A percentile compares a stretch with the other conserved stretches of the same genome.
Evolutionary conservation across 2,329 filamentous ascomycete genomes (phyloP).

Genomic region (Pezicula rhizophila): DNA sequence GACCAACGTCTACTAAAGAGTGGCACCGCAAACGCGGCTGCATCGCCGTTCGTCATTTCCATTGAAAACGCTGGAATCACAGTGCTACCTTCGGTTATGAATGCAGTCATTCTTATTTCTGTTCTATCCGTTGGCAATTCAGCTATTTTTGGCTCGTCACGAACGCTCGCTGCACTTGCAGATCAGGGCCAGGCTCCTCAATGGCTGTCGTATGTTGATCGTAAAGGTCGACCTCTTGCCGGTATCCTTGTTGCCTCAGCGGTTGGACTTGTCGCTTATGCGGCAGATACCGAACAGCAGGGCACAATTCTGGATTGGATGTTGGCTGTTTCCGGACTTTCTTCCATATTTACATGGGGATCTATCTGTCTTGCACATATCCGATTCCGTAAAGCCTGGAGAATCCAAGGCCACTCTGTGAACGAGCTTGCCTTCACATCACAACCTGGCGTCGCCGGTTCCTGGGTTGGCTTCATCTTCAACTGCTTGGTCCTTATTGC

Average conservation of each 20-base stretch:
- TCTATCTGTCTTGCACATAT: slow-evolving; percentile 89
- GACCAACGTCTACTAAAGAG: slow-evolving; percentile 57
- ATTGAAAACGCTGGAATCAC: slow-evolving; percentile 79
- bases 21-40: slow-evolving; percentile 57
- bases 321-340: slow-evolving; percentile 65
- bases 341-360: slow-evolving; percentile 72
- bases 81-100: slow-evolving; percentile 82
- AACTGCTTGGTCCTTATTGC: slow-evolving; percentile 72
- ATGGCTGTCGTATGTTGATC: slow-evolving; percentile 75
- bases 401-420: slow-evolving; percentile 58
- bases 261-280: slow-evolving; percentile 71
- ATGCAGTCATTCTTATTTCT: slow-evolving; percentile 86
- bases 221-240: slow-evolving; percentile 70
- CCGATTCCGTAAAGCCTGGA: slow-evolving; percentile 82
- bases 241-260: slow-evolving; percentile 62
- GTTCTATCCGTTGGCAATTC: slow-evolving; percentile 90
- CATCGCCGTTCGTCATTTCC: slow-evolving; percentile 90
- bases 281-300: slow-evolving; percentile 54
- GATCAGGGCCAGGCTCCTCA: slow-evolving; percentile 79
- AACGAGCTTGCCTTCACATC: slow-evolving; percentile 76
- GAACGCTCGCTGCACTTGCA: slow-evolving; percentile 82
- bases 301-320: slow-evolving; percentile 72
- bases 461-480: slow-evolving; percentile 71
- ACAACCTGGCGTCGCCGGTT: slow-evolving; percentile 72
- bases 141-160: slow-evolving; percentile 83